phyloP scores from a whole-genome alignment of 2,329 filamentous ascomycete genomes.

The Aureobasidium sp. region DNA sequence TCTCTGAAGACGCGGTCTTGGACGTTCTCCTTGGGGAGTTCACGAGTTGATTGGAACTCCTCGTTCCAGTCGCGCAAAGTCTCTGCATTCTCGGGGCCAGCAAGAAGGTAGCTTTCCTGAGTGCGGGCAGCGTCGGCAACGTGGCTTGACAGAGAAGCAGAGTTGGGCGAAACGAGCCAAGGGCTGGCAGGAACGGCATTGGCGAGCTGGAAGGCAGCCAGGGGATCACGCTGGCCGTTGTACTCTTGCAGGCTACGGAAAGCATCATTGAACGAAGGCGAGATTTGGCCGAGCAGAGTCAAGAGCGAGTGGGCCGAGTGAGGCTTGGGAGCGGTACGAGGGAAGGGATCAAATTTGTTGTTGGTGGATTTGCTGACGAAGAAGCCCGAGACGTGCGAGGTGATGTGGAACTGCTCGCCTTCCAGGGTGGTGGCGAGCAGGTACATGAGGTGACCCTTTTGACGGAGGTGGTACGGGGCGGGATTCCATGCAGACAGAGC shows the following conservation, averaged over 20 bases:
- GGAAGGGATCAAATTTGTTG: slow-evolving; percentile 87
- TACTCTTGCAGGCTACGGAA: slow-evolving; percentile 76
- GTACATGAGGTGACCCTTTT: slow-evolving; percentile 89
- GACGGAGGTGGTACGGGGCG: slow-evolving; percentile 81
- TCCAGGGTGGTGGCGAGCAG: slow-evolving; percentile 84
- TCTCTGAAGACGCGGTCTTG: slow-evolving; percentile 96
- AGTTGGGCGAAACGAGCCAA: slow-evolving; percentile 73
- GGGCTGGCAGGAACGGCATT: slow-evolving; percentile 89
- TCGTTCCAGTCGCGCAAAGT: slow-evolving; percentile 98
- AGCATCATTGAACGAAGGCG: slow-evolving; percentile 69
- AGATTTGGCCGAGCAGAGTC: slow-evolving; percentile 68
- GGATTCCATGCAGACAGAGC: slow-evolving; percentile 94
- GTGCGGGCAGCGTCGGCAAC: slow-evolving; percentile 78
- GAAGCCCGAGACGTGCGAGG: slow-evolving; percentile 88
- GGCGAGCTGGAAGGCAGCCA: slow-evolving; percentile 91
- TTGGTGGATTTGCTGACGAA: slow-evolving; percentile 96
- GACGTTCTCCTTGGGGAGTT: slow-evolving; percentile 86
- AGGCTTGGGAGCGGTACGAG: slow-evolving; percentile 70
- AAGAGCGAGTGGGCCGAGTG: slow-evolving; percentile 79
- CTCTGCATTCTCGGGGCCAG: slow-evolving; percentile 88
- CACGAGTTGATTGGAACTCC: slow-evolving; percentile 93
- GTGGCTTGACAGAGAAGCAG: slow-evolving; percentile 61
- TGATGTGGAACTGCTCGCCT: slow-evolving; percentile 90
- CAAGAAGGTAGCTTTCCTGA: slow-evolving; percentile 85
- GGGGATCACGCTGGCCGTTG: slow-evolving; percentile 77